These are phyloP conservation scores for Bryum argenteum DNA, from an alignment of 225 moss, liverwort and hornwort genomes.

Conservation along the genomic window DNA sequence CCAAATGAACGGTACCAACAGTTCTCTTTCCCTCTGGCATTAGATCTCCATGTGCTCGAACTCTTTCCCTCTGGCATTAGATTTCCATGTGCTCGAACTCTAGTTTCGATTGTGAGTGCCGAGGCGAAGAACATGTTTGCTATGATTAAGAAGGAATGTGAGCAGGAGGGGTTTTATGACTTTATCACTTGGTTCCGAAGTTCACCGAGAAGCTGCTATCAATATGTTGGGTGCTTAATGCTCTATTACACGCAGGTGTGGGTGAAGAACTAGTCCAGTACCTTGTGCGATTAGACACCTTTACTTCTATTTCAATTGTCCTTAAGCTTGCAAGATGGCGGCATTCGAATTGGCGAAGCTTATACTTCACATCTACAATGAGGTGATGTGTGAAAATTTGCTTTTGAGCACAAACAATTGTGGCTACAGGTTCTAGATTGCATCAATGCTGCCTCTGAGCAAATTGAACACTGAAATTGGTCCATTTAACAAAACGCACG, in stretches of 20 bases:
- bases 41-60: too few relatives aligned
- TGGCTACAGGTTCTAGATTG: too few relatives aligned
- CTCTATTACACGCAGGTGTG: constrained; percentile 32
- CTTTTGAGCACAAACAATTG: constrained; percentile 42
- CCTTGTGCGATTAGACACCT: constrained; percentile 31
- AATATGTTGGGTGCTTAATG: constrained; percentile 32
- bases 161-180: constrained; percentile 34
- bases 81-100: constrained; percentile 18
- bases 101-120: constrained; percentile 31
- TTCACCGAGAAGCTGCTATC: constrained; percentile 33
- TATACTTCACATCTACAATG: constrained; percentile 24
- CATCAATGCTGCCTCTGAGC: too few relatives aligned
- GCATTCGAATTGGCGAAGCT: constrained; percentile 37
- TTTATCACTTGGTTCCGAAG: constrained; percentile 17
- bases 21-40: too few relatives aligned
- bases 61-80: constrained; percentile 21
- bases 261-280: constrained; percentile 33
- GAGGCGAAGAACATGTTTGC: constrained; percentile 30
- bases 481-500: too few relatives aligned
- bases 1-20: too few relatives aligned
- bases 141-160: constrained; percentile 27
- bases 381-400: constrained; percentile 31
- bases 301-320: constrained; percentile 24
- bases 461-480: too few relatives aligned
- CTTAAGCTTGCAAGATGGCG: constrained; percentile 33